These are phyloP conservation scores for Pseudonitzschia delicatissima DNA, from an alignment of 108 stramenopile genomes.

Conservation along the genomic window DNA sequence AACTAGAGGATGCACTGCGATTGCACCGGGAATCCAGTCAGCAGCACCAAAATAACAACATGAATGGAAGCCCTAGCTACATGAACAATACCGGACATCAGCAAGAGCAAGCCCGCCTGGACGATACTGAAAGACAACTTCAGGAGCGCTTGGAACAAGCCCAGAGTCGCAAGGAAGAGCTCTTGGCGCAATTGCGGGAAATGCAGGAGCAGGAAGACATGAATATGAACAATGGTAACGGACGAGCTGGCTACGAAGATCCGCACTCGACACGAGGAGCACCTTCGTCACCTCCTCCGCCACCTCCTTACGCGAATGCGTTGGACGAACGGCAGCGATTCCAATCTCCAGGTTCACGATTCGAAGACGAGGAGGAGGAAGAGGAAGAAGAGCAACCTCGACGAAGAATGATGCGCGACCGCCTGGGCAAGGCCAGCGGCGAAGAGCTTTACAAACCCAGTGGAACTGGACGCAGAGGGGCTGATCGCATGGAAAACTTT, in stretches of 20 bases:
- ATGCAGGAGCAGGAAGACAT: constrained; percentile 6
- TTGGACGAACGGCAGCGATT: neutral
- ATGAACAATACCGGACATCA: no score
- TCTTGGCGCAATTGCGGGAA: neutral
- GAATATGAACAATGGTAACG: neutral
- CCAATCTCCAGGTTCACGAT: neutral
- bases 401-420: constrained; percentile 14
- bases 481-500: neutral
- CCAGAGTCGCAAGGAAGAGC: constrained; percentile 3
- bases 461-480: neutral
- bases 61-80: neutral
- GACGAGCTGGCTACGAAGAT: neutral
- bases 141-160: constrained; percentile 6
- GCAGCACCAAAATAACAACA: neutral
- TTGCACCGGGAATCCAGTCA: neutral
- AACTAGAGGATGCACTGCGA: constrained; percentile 2
- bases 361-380: neutral
- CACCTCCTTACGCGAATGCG: neutral
- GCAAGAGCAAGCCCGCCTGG: neutral
- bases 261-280: neutral
- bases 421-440: constrained; percentile 7
- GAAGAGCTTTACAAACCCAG: constrained; percentile 8
- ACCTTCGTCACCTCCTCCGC: neutral
- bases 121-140: neutral
- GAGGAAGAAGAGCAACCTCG: neutral